phyloP scores from a whole-genome alignment of 371 early-diverging fungal species.

The Mucor irregularis region DNA sequence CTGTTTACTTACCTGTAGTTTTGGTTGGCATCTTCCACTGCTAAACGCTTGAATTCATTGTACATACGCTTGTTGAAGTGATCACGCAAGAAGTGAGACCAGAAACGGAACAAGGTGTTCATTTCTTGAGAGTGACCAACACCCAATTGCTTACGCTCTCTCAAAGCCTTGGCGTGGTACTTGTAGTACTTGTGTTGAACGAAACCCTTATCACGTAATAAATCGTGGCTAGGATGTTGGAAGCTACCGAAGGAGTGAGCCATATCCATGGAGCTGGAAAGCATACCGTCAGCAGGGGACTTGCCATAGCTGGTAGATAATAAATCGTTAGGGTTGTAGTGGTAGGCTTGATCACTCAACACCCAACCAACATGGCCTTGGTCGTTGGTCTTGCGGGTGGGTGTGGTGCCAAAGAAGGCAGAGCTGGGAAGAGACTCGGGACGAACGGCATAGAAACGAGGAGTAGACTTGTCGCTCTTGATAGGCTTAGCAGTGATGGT shows the following conservation, averaged over 20 bases:
- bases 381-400: constrained; percentile 57
- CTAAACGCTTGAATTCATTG: constrained; percentile 86
- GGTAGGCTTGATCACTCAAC: constrained; percentile 57
- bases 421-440: constrained; percentile 57
- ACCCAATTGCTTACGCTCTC: constrained; percentile 90
- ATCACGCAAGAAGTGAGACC: constrained; percentile 97
- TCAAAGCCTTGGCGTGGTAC: constrained; percentile 92
- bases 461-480: constrained; percentile 47
- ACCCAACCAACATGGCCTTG: constrained; percentile 92
- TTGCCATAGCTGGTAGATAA: constrained; percentile 45
- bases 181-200: constrained; percentile 95
- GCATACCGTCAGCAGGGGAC: constrained; percentile 38
- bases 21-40: constrained; percentile 89
- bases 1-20: constrained; percentile 67
- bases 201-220: constrained; percentile 93
- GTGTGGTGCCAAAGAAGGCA: constrained; percentile 44
- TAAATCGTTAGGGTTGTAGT: constrained; percentile 50
- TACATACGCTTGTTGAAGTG: constrained; percentile 94
- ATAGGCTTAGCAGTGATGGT: constrained; percentile 27
- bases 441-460: constrained; percentile 67
- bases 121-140: constrained; percentile 95
- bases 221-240: constrained; percentile 94
- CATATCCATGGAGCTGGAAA: constrained; percentile 41
- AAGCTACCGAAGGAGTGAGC: constrained; percentile 80
- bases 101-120: constrained; percentile 98